Evolutionary conservation across 495 filamentous ascomycete species (phyloP), one percentile per base, ranked within the genome.

Genomic region (Xylaria intraflava): DNA sequence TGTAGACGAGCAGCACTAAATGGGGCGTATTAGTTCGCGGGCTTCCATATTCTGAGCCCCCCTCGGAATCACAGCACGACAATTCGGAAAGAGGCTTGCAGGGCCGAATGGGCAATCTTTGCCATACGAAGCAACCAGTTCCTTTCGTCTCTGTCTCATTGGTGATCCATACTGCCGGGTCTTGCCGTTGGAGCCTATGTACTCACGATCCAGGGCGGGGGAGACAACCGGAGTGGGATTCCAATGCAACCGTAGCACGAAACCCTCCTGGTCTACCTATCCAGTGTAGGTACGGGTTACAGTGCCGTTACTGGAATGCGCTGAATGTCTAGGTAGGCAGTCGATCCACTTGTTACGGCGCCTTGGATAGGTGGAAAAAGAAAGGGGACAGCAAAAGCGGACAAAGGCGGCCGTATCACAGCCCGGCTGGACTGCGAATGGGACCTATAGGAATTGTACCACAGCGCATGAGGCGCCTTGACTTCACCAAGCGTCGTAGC

Each of bases 151-250:
- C 16, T 6, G 38, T 43, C 36, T 43, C 9, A 55, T 55, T 55
- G 52, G 52, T 49, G 44, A 49, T 19, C 47, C 52, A 22, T 40
- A 3, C 36, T 24, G 35, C 38, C 30, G 52, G 52, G 52, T 55
- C 52, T 39, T 29, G 45, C 36, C 44, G 35, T 43, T 55, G 27
- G 51, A 17, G 46, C 26, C 27, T 33, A 38, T 36, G 39, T 26
- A 41, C 16, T 36, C n/a, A n/a, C n/a, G n/a, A n/a, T n/a, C 3
- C 24, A 11, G 20, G 41, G 23, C 35, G 35, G n/a, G 35, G n/a
- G 14, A 38, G 6, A 9, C 35, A 38, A 38, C 35, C 4, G 35
- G 40, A 33, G 33, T 3, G 39, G 40, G 27, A 44, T 36, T 31
- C 4, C 42, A 53, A 53, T 53, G 51, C 31, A 46, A 41, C 42